Evolutionary conservation across 129 eudicot genomes (phyloP), one percentile per base, ranked within the genome.

Genomic region (Artemisia tridentata): DNA sequence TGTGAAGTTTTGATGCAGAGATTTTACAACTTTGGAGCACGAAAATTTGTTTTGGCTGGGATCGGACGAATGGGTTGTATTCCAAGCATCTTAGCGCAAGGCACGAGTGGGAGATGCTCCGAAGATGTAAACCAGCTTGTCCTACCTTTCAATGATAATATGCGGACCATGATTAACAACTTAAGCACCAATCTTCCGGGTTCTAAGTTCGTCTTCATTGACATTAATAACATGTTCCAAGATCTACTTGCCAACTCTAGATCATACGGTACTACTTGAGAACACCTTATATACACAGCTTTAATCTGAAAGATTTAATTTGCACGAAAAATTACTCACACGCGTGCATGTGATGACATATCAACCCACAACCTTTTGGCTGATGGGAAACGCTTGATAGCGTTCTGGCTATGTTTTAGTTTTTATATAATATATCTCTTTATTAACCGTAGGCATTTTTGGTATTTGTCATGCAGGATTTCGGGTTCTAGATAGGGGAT

Each of bases 31-130:
- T 87, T 92, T 43, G 98, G 98, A 75, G 98, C 92, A 0, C 79
- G 96, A 49, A 92, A 83, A 66, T 85, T 92, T 67, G 87, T 83
- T 53, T 80, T 92, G 51, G 90, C 84, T 0, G 98, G 98, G 57
- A 19, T 92, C 19, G 98, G 98, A 46, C 55, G 82, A 46, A 89
- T 89, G 92, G 98, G 98, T 11, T 92, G 98, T 29, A 92, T 92
- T 71, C 98, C 98, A 3, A 92, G 91, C 80, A 89, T 89, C n/a
- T 69, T 92, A 13, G 85, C 98, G 0, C 92, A 83, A 58, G 77
- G 88, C 27, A 54, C 53, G 25, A 55, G 25, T 8, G 88, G 90
- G 8, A 43, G 34, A 3, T 92, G 98, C 77, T 87, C 95, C 0
- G 88, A 89, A 29, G 79, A 80, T 11, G 98, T 92, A 20, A 92